Percentiles rank a stretch among this genome's conserved stretches.
Conservation (phyloP, 2,329 filamentous ascomycete species). For the Ascocoryne sarcoides region DNA sequence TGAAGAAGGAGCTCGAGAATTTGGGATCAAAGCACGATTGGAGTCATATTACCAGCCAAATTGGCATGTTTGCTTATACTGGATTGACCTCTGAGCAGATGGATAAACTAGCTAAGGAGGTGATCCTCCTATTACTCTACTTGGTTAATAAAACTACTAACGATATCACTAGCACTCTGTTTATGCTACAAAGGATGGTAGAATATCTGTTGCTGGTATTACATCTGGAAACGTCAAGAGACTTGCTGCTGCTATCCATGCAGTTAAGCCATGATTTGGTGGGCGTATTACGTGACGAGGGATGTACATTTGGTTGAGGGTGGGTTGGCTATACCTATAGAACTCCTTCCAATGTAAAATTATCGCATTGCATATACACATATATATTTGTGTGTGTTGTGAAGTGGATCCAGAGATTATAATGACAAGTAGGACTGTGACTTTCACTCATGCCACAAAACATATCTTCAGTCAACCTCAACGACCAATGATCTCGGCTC, state of each 20-base stretch:
- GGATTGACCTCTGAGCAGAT: conserved; percentile 87
- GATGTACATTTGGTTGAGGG: neutral
- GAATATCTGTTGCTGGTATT: conserved; percentile 80
- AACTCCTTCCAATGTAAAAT: conserved; percentile 10
- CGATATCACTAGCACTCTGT: conserved; percentile 61
- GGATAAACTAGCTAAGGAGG: conserved; percentile 81
- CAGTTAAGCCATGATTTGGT: conserved; percentile 50
- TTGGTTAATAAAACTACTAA: conserved; percentile 2
- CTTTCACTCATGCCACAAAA: too few species aligned
- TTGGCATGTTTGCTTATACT: conserved; percentile 99
- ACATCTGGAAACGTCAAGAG: conserved; percentile 70
- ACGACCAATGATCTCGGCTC: too few species aligned
- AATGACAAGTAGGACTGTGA: too few species aligned
- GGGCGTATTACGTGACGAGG: too few species aligned
- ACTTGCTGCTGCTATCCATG: conserved; percentile 76
- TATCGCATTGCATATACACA: conserved; percentile 1
- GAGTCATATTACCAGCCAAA: conserved; percentile 97
- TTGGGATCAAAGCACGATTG: conserved; percentile 95
- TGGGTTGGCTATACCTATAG: conserved; percentile 8
- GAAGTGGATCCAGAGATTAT: too few species aligned
- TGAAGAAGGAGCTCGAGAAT: conserved; percentile 91
- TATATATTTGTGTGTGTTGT: too few species aligned
- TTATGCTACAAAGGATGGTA: conserved; percentile 89
- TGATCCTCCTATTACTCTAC: conserved; percentile 32
- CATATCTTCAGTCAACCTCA: too few species aligned